Conservation (phyloP, 768 basidiomycete genomes). For the Pisolithus orientalis region DNA sequence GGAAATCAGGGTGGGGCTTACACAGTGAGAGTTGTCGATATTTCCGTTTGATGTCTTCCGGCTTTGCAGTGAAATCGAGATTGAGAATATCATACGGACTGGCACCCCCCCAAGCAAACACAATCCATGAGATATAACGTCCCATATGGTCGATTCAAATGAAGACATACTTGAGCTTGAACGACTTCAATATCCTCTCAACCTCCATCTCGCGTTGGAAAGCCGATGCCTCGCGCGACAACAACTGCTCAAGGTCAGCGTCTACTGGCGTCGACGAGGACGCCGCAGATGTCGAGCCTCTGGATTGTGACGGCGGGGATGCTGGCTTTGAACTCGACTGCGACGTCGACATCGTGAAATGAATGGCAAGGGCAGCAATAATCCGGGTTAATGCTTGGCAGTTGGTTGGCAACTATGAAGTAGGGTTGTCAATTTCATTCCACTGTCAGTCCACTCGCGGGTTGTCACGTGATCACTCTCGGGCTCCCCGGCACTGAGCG, state of each 20-base stretch:
- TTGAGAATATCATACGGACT: slow-evolving; percentile 95
- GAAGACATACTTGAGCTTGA: slow-evolving; percentile 84
- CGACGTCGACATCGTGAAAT: slow-evolving; percentile 17
- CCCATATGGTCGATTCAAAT: neutral
- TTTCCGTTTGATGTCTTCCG: slow-evolving; percentile 85
- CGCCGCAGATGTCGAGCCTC: slow-evolving; percentile 9
- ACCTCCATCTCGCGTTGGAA: slow-evolving; percentile 86
- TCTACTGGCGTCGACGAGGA: slow-evolving; percentile 23
- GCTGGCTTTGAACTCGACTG: slow-evolving; percentile 11
- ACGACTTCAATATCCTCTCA: slow-evolving; percentile 86
- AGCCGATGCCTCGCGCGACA: slow-evolving; percentile 75
- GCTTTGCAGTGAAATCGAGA: slow-evolving; percentile 61
- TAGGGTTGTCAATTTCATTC: neutral
- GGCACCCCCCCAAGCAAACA: neutral
- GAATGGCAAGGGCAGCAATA: neutral
- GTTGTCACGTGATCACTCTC: neutral
- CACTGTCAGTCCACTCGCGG: too few species aligned
- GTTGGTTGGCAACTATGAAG: too few species aligned
- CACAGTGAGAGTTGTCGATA: slow-evolving; percentile 82
- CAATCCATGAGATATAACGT: neutral
- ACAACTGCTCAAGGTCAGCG: slow-evolving; percentile 70
- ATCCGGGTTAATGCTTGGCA: neutral
- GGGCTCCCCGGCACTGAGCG: too few species aligned
- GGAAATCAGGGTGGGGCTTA: slow-evolving; percentile 34
- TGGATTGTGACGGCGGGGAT: slow-evolving; percentile 1